Evolutionary conservation across 1,284 basidiomycete genomes (phyloP).

Genomic region (Somion occarium): DNA sequence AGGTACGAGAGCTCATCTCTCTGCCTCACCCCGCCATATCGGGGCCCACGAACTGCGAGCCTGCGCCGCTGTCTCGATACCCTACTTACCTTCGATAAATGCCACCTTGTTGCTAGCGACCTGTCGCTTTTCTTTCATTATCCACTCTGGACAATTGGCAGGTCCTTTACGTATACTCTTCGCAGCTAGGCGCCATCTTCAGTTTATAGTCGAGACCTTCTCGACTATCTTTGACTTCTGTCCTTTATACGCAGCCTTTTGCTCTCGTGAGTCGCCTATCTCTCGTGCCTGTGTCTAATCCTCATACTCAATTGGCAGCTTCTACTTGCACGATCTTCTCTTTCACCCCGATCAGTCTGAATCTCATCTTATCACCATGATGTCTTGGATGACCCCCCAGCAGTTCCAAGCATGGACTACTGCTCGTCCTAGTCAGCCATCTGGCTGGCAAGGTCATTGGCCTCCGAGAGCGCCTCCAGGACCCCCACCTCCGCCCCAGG

Average conservation of each 20-base stretch:
- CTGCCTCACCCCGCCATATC: background rate
- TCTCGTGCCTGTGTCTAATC: background rate
- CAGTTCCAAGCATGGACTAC: conserved; percentile 9
- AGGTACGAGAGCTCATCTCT: background rate
- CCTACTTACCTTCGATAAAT: background rate
- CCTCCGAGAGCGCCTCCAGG: conserved; percentile 18
- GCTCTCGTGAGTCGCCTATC: background rate
- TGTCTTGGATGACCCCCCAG: conserved; percentile 17
- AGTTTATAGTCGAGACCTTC: background rate
- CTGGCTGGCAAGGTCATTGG: conserved; percentile 18
- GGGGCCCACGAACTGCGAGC: background rate
- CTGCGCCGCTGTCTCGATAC: background rate
- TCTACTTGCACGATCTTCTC: background rate
- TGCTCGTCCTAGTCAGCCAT: conserved; percentile 9
- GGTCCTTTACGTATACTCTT: background rate
- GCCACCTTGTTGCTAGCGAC: background rate
- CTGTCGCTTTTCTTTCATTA: background rate
- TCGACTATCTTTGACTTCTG: background rate
- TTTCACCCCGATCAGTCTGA: background rate
- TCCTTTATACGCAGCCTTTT: background rate
- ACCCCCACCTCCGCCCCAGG: conserved; percentile 24
- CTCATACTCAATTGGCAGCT: background rate
- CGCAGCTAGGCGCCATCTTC: background rate
- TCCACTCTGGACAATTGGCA: background rate
- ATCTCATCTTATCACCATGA: conserved; percentile 10